Percentiles rank a stretch among this genome's conserved stretches.
Conservation (phyloP, 345 rosid genomes). For the Linum usitatissimum region DNA sequence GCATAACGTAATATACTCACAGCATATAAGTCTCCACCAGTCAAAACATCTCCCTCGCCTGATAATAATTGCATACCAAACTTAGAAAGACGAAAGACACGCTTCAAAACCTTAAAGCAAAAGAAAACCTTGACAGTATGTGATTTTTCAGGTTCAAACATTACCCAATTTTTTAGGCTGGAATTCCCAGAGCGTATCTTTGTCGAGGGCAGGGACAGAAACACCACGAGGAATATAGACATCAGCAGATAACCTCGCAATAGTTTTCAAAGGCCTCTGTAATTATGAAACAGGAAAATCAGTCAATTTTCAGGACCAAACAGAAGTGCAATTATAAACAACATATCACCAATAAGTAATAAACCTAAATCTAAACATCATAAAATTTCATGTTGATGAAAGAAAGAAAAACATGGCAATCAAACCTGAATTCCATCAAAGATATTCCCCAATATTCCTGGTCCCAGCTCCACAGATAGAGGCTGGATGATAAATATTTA, state of each 20-base stretch:
- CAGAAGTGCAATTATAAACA: not conserved
- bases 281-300: slow-evolving; percentile 2
- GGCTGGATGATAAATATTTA: slow-evolving; percentile 53
- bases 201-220: slow-evolving; percentile 95
- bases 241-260: slow-evolving; percentile 86
- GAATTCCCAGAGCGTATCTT: slow-evolving; percentile 87
- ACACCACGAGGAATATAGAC: slow-evolving; percentile 99
- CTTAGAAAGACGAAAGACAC: slow-evolving; percentile 7
- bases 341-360: not conserved
- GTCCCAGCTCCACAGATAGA: slow-evolving; percentile 93
- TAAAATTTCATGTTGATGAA: not conserved
- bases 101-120: slow-evolving; percentile 4
- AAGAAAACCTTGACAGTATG: slow-evolving; percentile 1
- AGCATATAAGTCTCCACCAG: slow-evolving; percentile 99
- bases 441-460: slow-evolving; percentile 96
- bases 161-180: slow-evolving; percentile 85
- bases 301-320: not conserved
- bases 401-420: slow-evolving; percentile 6
- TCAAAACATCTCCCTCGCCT: slow-evolving; percentile 93
- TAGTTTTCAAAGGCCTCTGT: slow-evolving; percentile 98
- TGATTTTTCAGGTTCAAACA: not conserved
- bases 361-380: slow-evolving; percentile 1
- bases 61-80: slow-evolving; percentile 11
- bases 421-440: slow-evolving; percentile 98
- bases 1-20: slow-evolving; percentile 42